Conservation (phyloP, 2,329 filamentous ascomycete genomes). For the Amesomyces nigricolor region DNA sequence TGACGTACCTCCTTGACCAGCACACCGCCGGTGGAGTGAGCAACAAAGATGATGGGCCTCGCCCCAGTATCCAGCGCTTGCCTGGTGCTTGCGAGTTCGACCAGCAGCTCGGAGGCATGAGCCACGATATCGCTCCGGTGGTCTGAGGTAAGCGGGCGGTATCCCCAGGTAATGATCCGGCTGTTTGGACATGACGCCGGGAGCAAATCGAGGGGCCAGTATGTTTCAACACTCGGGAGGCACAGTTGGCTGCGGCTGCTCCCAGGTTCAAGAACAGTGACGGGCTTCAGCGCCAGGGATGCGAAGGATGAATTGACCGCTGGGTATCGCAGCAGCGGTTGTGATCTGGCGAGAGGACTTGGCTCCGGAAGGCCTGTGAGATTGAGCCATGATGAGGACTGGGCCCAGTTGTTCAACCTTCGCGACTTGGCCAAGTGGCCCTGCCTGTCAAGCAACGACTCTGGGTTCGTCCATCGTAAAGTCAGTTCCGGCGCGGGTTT, state of each 20-base stretch:
- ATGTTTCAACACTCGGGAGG: conserved; percentile 20
- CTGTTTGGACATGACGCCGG: conserved; percentile 29
- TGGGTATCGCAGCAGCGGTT: conserved; percentile 24
- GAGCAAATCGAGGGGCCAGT: conserved; percentile 32
- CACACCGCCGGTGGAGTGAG: conserved; percentile 31
- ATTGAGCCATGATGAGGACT: conserved; percentile 23
- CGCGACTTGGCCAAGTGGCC: conserved; percentile 11
- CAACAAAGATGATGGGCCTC: conserved; percentile 28
- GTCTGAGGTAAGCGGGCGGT: conserved; percentile 26
- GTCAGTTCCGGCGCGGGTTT: conserved; percentile 13
- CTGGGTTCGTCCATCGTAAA: conserved; percentile 23
- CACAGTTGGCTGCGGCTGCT: neutral
- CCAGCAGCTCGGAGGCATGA: conserved; percentile 28
- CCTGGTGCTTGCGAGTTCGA: conserved; percentile 25
- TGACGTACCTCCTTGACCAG: conserved; percentile 31
- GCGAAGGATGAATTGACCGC: conserved; percentile 24
- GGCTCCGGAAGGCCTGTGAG: conserved; percentile 15
- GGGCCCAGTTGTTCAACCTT: conserved; percentile 25
- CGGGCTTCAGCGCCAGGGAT: conserved; percentile 12
- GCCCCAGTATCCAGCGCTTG: conserved; percentile 11
- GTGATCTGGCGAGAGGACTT: conserved; percentile 4
- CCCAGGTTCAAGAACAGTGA: conserved; percentile 12
- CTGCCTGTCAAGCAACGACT: conserved; percentile 19
- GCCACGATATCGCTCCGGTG: conserved; percentile 29
- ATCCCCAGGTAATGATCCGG: conserved; percentile 31